These are phyloP conservation scores for Persicaria maculosa DNA, from an alignment of 148 eudicot species.

Conservation along the genomic window DNA sequence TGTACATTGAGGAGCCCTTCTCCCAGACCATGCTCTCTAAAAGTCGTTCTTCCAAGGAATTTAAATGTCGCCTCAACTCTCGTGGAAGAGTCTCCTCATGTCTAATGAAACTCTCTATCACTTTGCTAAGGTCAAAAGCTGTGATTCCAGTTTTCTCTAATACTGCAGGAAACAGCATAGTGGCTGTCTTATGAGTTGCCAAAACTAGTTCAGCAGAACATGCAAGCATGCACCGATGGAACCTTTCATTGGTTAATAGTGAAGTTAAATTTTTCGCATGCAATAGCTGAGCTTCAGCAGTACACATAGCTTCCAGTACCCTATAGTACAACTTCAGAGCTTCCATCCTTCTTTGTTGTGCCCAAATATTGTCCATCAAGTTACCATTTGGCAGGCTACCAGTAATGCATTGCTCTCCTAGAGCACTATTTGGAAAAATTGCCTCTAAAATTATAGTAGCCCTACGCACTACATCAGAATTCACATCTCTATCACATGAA, in stretches of 20 bases:
- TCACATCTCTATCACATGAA: slow-evolving; percentile 69
- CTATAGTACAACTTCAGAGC: slow-evolving; percentile 78
- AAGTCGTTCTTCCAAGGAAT: slow-evolving; percentile 88
- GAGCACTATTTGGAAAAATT: slow-evolving; percentile 75
- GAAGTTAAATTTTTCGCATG: slow-evolving; percentile 77
- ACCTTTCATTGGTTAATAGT: slow-evolving; percentile 86
- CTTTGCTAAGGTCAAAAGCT: slow-evolving; percentile 98
- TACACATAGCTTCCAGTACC: slow-evolving; percentile 87
- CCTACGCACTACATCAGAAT: slow-evolving; percentile 56
- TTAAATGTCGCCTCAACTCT: slow-evolving; percentile 85
- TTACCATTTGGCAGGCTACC: slow-evolving; percentile 55
- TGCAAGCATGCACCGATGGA: slow-evolving; percentile 96
- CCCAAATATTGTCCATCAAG: slow-evolving; percentile 91
- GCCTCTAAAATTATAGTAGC: slow-evolving; percentile 87
- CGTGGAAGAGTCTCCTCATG: slow-evolving; percentile 95
- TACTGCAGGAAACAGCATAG: slow-evolving; percentile 96
- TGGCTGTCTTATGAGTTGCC: slow-evolving; percentile 95
- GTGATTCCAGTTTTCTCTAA: slow-evolving; percentile 96
- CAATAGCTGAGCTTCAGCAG: slow-evolving; percentile 69
- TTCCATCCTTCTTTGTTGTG: slow-evolving; percentile 81
- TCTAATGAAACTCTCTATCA: slow-evolving; percentile 91
- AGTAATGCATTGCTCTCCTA: slow-evolving; percentile 51
- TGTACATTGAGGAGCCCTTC: slow-evolving; percentile 98
- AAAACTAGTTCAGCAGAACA: slow-evolving; percentile 98
- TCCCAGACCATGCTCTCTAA: slow-evolving; percentile 99